Conservation (phyloP, 345 rosid species). For the Pelargonium nanum region DNA sequence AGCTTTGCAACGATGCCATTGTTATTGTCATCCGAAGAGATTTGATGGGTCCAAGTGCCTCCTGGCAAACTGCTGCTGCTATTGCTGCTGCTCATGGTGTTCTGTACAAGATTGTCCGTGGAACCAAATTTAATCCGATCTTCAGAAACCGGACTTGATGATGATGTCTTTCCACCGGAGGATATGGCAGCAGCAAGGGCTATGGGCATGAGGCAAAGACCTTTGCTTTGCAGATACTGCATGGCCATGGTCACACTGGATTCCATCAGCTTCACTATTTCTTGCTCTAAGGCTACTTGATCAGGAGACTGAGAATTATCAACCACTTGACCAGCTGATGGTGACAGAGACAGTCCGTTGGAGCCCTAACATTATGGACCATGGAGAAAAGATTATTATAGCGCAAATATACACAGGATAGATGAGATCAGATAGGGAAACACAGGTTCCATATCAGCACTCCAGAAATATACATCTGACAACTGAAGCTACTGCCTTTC, state of each 20-base stretch:
- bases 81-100: neutral
- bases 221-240: slow-evolving; percentile 49
- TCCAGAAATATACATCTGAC: too few relatives aligned
- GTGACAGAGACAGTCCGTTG: slow-evolving; percentile 17
- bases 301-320: slow-evolving; percentile 25
- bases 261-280: slow-evolving; percentile 49
- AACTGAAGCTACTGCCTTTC: too few relatives aligned
- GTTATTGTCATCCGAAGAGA: slow-evolving; percentile 5
- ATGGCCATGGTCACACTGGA: slow-evolving; percentile 43
- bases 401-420: too few relatives aligned
- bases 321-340: slow-evolving; percentile 19
- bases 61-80: slow-evolving; percentile 13
- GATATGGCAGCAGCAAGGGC: slow-evolving; percentile 34
- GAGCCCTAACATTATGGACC: slow-evolving; percentile 23
- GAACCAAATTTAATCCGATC: slow-evolving; percentile 15
- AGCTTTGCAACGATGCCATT: slow-evolving; percentile 9
- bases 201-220: slow-evolving; percentile 52
- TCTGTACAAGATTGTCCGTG: slow-evolving; percentile 9
- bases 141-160: slow-evolving; percentile 6
- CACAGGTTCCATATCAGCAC: too few relatives aligned
- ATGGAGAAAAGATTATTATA: too few relatives aligned
- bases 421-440: too few relatives aligned
- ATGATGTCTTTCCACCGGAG: slow-evolving; percentile 15
- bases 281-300: slow-evolving; percentile 36
- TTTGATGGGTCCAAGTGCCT: slow-evolving; percentile 10